Base-by-base conservation (phyloP, 805 yeast genomes). In the Zygosaccharomyces rouxii region DNA sequence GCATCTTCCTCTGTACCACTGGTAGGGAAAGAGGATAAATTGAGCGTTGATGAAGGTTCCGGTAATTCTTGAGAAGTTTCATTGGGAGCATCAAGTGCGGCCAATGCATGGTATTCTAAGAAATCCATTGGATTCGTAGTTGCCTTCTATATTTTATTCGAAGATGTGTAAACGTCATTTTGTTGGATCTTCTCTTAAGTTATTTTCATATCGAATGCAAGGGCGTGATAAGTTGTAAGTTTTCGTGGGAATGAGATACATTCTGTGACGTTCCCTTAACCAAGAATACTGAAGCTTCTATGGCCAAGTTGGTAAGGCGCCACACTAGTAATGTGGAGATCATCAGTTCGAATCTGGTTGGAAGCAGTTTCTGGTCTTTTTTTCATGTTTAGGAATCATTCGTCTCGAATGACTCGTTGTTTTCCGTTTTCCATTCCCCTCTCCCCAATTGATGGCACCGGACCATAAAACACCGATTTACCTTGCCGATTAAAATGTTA, bases 291-390 rank as follows among this genome's bases (percentile, higher is more conserved):
- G 26, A 13, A 50, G 77, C 78, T 76, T 74, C 71, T 75, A 75
- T 75, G 79, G 80, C 80, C 79, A 75, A 76, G 78, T 73, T 80
- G 87, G 87, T 82, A 81, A 83, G 85, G 88, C 87, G 87, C 81
- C 81, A 83, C 87, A 82, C 87, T 82, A 81, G 87, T 83, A 82
- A 83, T 83, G 87, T 82, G 80, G 81, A 81, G 86, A 83, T 81
- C 87, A 80, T 82, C 84, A 79, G 84, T 79, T 80, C 84, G 75
- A 80, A 71, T 79, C 84, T 78, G 84, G 79, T 77, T 79, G 79
- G 79, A 74, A 80, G 83, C 83, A 78, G 38, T 51, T 56, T 61
- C 63, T 67, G 7, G 4, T 4, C 7, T 10, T 21, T 16, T 29
- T 29, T 25, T 6, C 28, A n/a, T n/a, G n/a, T n/a, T n/a, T n/a